These are phyloP conservation scores for Mucor indicus DNA, from an alignment of 371 early-diverging fungal genomes.

Conservation along the genomic window DNA sequence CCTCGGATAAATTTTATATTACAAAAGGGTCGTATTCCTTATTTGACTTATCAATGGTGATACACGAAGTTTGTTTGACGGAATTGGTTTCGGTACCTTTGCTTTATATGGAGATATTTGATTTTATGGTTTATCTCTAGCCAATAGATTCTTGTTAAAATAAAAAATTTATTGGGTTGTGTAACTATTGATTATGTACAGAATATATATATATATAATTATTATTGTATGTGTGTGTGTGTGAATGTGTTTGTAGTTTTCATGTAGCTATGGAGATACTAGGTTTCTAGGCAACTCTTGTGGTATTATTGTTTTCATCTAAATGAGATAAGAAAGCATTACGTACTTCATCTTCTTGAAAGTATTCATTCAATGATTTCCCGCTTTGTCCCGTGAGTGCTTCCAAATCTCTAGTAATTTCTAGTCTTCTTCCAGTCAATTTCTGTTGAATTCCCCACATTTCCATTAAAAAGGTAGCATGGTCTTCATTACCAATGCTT, in stretches of 20 bases:
- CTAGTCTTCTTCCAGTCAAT: conserved; percentile 34
- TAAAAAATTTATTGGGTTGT: not conserved
- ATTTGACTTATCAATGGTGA: too few species aligned
- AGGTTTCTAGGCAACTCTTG: conserved; percentile 11
- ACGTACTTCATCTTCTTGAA: conserved; percentile 40
- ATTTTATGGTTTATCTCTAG: conserved; percentile 2
- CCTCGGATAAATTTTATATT: too few species aligned
- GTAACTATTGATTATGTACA: not conserved
- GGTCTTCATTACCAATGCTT: conserved; percentile 43
- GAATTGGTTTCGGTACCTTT: too few species aligned
- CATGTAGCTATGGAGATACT: not conserved
- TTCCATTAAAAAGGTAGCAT: conserved; percentile 43
- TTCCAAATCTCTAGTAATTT: conserved; percentile 49
- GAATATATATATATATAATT: conserved; percentile 1
- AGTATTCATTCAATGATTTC: conserved; percentile 45
- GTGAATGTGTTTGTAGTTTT: not conserved
- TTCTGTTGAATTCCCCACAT: conserved; percentile 50
- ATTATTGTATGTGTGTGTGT: not conserved
- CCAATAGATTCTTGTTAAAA: conserved; percentile 8
- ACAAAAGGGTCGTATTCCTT: too few species aligned
- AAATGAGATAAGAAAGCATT: conserved; percentile 34
- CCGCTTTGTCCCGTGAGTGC: conserved; percentile 53
- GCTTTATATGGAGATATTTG: too few species aligned
- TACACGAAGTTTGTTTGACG: too few species aligned
- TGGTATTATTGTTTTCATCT: conserved; percentile 1